Evolutionary conservation across 352 stramenopile genomes (phyloP).

Genomic region (Peronospora destructor): DNA sequence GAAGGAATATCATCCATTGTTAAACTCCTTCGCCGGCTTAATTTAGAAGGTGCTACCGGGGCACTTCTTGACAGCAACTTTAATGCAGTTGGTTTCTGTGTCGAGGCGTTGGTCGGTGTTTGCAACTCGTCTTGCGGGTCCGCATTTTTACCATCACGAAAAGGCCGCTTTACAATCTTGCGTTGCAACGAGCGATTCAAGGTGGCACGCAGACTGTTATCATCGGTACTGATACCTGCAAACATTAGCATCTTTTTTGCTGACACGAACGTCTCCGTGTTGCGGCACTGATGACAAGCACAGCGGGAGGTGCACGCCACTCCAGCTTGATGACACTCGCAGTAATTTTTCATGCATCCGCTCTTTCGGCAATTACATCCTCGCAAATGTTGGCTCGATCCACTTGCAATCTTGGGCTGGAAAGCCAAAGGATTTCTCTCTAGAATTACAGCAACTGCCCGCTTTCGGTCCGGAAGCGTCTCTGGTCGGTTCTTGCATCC

Average conservation of each 20-base stretch:
- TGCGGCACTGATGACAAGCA: constrained; percentile 74
- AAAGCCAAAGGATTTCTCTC: constrained; percentile 91
- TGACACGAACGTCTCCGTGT: constrained; percentile 59
- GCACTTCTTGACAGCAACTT: constrained; percentile 57
- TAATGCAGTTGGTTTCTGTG: constrained; percentile 28
- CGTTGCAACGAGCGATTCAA: constrained; percentile 15
- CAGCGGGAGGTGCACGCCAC: constrained; percentile 77
- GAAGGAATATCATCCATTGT: constrained; percentile 8
- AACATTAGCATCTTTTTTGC: constrained; percentile 69
- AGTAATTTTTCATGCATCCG: constrained; percentile 97
- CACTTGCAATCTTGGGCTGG: constrained; percentile 88
- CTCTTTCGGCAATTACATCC: constrained; percentile 95
- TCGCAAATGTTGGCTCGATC: constrained; percentile 80
- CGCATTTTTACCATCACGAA: constrained; percentile 2
- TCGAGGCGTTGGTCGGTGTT: constrained; percentile 24
- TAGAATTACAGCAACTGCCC: constrained; percentile 85
- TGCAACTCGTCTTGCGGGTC: constrained; percentile 5
- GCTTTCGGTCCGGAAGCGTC: constrained; percentile 54
- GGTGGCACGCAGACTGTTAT: constrained; percentile 8
- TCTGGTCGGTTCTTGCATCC: constrained; percentile 70
- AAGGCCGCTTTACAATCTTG: constrained; percentile 20
- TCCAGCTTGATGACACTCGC: constrained; percentile 92
- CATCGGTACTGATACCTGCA: constrained; percentile 21
- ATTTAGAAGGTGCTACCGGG: constrained; percentile 21
- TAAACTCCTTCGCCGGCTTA: constrained; percentile 6